Conservation (phyloP, 345 rosid genomes). For the Aegle marmelos region DNA sequence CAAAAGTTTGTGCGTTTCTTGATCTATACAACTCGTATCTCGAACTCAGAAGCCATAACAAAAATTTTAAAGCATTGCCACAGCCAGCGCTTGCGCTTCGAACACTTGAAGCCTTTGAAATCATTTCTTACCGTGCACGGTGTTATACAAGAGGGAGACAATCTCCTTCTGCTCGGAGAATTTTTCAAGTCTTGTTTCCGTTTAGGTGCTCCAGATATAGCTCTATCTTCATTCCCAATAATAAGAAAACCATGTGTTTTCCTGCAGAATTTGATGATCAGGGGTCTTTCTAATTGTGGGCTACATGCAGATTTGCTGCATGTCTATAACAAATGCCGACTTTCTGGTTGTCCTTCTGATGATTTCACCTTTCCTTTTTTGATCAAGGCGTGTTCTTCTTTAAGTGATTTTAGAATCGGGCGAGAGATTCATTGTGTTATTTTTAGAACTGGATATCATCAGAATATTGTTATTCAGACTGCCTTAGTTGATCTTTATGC, state of each 20-base stretch:
- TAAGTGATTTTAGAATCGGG: conserved; percentile 28
- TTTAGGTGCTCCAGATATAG: conserved; percentile 29
- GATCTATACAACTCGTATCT: neutral
- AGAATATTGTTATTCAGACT: conserved; percentile 39
- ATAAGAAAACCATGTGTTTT: conserved; percentile 13
- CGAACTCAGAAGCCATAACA: neutral
- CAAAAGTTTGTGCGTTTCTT: neutral
- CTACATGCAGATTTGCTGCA: conserved; percentile 33
- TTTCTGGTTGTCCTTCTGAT: conserved; percentile 30
- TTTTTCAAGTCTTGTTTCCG: conserved; percentile 38
- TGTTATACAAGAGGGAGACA: conserved; percentile 7
- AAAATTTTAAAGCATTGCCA: conserved; percentile 20
- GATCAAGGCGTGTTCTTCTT: conserved; percentile 44
- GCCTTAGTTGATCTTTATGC: conserved; percentile 50
- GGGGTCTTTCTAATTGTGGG: conserved; percentile 32
- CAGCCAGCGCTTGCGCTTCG: neutral
- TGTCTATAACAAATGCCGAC: conserved; percentile 29
- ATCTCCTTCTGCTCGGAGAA: conserved; percentile 13
- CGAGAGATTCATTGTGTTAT: conserved; percentile 41
- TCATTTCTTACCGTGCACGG: conserved; percentile 34
- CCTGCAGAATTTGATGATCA: conserved; percentile 39
- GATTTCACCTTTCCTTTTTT: conserved; percentile 43
- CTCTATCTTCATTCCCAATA: conserved; percentile 33
- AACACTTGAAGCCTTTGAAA: conserved; percentile 30
- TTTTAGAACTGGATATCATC: conserved; percentile 37